phyloP scores from a whole-genome alignment of 352 stramenopile species.

The Globisporangium viniferum region DNA sequence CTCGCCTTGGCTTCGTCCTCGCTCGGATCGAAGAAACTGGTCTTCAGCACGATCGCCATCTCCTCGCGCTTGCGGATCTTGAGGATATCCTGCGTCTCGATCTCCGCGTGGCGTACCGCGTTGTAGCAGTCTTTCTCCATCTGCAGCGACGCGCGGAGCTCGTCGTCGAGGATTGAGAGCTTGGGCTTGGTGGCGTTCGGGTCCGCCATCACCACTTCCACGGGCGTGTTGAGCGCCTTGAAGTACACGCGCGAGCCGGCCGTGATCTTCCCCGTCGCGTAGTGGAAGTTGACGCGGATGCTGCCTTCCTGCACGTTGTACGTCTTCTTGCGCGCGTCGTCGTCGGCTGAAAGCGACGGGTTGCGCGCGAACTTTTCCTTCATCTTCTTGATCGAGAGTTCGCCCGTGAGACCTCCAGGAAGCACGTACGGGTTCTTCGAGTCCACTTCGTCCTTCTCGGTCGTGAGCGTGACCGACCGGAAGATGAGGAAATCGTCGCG shows the following conservation, averaged over 20 bases:
- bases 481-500: conserved; percentile 86
- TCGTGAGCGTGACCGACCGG: conserved; percentile 74
- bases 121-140: conserved; percentile 92
- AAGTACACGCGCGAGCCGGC: conserved; percentile 73
- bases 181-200: conserved; percentile 64
- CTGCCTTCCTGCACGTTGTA: conserved; percentile 89
- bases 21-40: conserved; percentile 78
- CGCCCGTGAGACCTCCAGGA: conserved; percentile 59
- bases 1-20: conserved; percentile 63
- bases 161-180: conserved; percentile 69
- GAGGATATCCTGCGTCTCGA: conserved; percentile 91
- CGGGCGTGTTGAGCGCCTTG: conserved; percentile 63
- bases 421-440: conserved; percentile 79
- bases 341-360: conserved; percentile 37
- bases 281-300: conserved; percentile 91
- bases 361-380: conserved; percentile 90
- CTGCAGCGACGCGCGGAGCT: conserved; percentile 63
- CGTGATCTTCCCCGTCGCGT: conserved; percentile 91
- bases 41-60: conserved; percentile 79
- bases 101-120: conserved; percentile 76
- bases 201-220: conserved; percentile 75
- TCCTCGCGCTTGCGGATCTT: conserved; percentile 87
- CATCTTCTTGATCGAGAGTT: conserved; percentile 91
- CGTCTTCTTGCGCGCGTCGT: conserved; percentile 87
- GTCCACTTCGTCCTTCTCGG: conserved; percentile 74